A percentile compares a stretch with the other conserved stretches of the same genome.
Conservation (phyloP, 805 yeast species). For the Peterozyma xylosa region DNA sequence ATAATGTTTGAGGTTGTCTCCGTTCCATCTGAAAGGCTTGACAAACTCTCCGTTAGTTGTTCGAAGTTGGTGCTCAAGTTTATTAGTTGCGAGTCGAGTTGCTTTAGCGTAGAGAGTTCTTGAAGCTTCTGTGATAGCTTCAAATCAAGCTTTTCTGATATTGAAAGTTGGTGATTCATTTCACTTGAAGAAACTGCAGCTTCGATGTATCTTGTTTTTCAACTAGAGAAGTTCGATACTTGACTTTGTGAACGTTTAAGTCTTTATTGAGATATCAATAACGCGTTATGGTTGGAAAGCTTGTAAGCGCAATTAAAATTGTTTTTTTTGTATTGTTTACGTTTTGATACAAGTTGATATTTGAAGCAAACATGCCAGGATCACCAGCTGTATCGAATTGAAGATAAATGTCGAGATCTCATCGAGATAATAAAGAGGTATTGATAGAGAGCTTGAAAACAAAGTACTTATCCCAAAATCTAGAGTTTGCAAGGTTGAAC, state of each 20-base stretch:
- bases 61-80: conserved; percentile 39
- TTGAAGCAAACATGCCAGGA: background rate
- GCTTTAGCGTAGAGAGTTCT: conserved; percentile 43
- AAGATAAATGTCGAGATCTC: background rate
- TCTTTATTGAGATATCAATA: background rate
- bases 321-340: background rate
- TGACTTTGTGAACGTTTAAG: background rate
- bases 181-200: background rate
- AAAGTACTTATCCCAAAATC: conserved; percentile 39
- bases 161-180: background rate
- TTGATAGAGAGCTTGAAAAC: conserved; percentile 11
- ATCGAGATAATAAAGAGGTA: background rate
- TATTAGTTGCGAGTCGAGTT: conserved; percentile 38
- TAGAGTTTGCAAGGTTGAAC: conserved; percentile 52
- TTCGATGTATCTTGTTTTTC: background rate
- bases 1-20: conserved; percentile 51
- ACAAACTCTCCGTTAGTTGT: conserved; percentile 38
- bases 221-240: background rate
- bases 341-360: no score
- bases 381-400: background rate
- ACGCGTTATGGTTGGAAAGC: background rate
- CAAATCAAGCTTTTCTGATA: conserved; percentile 11
- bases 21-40: conserved; percentile 46
- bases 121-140: conserved; percentile 36
- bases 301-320: background rate